Evolutionary conservation across 352 stramenopile species (phyloP).

Genomic region (Globisporangium echinulatum): DNA sequence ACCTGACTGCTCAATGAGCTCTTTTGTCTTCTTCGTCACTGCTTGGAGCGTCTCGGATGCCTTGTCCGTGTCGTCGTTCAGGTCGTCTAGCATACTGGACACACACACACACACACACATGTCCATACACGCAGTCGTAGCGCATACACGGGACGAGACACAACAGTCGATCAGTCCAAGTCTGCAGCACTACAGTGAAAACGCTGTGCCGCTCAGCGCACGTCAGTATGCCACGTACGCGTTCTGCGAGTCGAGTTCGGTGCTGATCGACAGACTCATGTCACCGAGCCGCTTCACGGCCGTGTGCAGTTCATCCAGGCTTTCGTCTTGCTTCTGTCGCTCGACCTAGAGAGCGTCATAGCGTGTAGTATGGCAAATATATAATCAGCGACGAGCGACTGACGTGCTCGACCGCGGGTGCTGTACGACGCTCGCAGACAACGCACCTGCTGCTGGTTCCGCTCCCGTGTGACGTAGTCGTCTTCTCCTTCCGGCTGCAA

Average conservation of each 20-base stretch:
- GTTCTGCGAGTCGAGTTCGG: slow-evolving; percentile 79
- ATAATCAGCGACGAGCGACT: no score
- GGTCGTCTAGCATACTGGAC: slow-evolving; percentile 75
- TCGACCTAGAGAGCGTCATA: slow-evolving; percentile 24
- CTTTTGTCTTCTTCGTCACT: slow-evolving; percentile 82
- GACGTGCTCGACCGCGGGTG: background rate
- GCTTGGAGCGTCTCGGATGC: slow-evolving; percentile 60
- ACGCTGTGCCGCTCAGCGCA: background rate
- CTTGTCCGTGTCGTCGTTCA: slow-evolving; percentile 81
- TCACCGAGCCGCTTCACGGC: slow-evolving; percentile 76
- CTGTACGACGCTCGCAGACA: no score
- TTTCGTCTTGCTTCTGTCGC: slow-evolving; percentile 81
- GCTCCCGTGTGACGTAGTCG: slow-evolving; percentile 45
- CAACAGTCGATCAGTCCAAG: background rate
- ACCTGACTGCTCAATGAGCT: slow-evolving; percentile 82
- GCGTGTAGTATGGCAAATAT: background rate
- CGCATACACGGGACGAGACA: background rate
- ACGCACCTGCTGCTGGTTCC: slow-evolving; percentile 41
- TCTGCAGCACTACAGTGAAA: no score
- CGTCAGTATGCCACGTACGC: slow-evolving; percentile 24
- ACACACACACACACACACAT: background rate
- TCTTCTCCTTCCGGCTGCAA: slow-evolving; percentile 48
- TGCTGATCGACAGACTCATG: slow-evolving; percentile 82
- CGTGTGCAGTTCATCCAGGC: slow-evolving; percentile 65
- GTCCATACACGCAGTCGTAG: background rate